Evolutionary conservation across 106 monocot species (phyloP).

Genomic region (Alisma plantagoaquatica): DNA sequence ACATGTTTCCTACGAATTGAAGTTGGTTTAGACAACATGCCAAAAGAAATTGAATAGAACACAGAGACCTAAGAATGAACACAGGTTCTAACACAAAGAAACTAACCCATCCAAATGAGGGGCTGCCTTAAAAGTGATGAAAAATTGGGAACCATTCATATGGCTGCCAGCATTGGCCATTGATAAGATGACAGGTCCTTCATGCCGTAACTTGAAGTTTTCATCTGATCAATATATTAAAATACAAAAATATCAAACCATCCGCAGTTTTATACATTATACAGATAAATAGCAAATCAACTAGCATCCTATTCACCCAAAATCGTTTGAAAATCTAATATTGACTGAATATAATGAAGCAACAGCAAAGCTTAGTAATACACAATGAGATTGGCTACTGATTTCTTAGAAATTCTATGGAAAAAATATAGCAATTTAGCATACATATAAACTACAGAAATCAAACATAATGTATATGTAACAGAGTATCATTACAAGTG

Average conservation of each 20-base stretch:
- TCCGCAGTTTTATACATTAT: no score
- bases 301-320: no score
- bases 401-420: background rate
- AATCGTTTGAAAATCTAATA: no score
- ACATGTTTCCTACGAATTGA: slow-evolving; percentile 98
- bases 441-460: background rate
- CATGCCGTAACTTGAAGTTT: slow-evolving; percentile 67
- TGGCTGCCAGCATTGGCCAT: slow-evolving; percentile 90
- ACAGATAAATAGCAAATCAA: no score
- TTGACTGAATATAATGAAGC: no score
- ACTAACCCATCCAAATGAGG: slow-evolving; percentile 79
- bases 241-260: background rate
- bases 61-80: no score
- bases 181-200: slow-evolving; percentile 74
- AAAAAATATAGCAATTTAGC: background rate
- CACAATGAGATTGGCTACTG: no score
- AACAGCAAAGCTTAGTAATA: no score
- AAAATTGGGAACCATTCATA: slow-evolving; percentile 90
- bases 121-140: slow-evolving; percentile 86
- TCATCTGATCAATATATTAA: slow-evolving; percentile 95
- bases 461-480: background rate
- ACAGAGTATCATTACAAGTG: background rate
- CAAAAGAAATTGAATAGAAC: no score
- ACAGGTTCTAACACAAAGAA: no score
- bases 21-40: no score